Percentiles rank a stretch among this genome's conserved stretches.
These are phyloP conservation scores for Pestalotiopsis sp. DNA, from an alignment of 2,329 filamentous ascomycete genomes.

Conservation along the genomic window DNA sequence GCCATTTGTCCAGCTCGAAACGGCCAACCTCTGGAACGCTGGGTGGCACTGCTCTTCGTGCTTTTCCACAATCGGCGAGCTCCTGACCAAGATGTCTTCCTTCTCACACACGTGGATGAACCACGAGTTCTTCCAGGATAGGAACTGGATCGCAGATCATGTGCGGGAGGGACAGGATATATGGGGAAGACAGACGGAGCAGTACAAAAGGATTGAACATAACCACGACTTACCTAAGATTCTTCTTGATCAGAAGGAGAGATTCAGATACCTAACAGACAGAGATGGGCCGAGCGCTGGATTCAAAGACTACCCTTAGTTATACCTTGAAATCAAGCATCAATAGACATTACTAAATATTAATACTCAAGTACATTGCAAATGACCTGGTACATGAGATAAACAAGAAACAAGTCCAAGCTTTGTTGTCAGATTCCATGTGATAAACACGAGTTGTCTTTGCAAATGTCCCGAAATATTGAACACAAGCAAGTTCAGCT, in stretches of 20 bases:
- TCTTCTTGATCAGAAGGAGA: conserved; percentile 39
- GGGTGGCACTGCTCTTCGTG: conserved; percentile 67
- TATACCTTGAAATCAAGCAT: not conserved
- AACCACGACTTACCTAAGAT: conserved; percentile 57
- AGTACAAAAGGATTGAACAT: conserved; percentile 49
- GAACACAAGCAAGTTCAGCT: too few species aligned
- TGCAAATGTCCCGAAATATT: too few species aligned
- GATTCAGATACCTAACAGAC: conserved; percentile 48
- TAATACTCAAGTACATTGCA: not conserved
- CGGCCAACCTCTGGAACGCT: conserved; percentile 49
- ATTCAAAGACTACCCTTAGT: conserved; percentile 46
- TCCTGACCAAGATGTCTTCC: conserved; percentile 57
- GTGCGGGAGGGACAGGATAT: conserved; percentile 57
- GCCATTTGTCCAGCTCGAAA: conserved; percentile 42
- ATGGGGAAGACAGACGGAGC: conserved; percentile 52
- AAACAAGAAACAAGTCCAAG: too few species aligned
- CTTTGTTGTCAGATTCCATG: too few species aligned
- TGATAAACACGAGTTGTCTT: too few species aligned
- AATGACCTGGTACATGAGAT: not conserved
- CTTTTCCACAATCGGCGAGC: conserved; percentile 57
- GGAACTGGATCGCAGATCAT: conserved; percentile 49
- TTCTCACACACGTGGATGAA: conserved; percentile 61
- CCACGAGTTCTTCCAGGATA: conserved; percentile 47
- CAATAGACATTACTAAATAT: not conserved
- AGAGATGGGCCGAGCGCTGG: conserved; percentile 49